These are phyloP conservation scores for Boletus pseudopeckii DNA, from an alignment of 768 basidiomycete genomes.

Conservation along the genomic window DNA sequence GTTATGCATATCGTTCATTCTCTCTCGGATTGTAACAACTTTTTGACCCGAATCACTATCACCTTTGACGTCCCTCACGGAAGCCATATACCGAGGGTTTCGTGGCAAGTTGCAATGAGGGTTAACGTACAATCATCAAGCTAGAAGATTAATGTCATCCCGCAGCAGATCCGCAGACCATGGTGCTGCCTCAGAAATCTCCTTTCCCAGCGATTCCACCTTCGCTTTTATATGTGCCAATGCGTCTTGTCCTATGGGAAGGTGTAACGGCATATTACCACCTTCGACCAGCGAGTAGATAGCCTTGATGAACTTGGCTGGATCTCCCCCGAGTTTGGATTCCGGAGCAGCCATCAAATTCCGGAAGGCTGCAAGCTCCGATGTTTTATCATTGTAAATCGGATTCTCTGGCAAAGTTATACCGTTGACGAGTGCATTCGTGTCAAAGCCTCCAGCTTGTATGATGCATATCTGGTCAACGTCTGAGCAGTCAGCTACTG, in stretches of 20 bases:
- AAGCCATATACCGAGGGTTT: too few species aligned
- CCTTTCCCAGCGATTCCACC: neutral
- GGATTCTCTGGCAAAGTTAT: conserved; percentile 5
- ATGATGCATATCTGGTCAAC: conserved; percentile 18
- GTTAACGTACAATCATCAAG: too few species aligned
- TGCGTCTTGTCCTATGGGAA: conserved; percentile 14
- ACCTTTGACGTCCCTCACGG: too few species aligned
- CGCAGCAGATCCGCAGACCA: too few species aligned
- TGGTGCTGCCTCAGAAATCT: neutral
- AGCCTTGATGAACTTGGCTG: conserved; percentile 6
- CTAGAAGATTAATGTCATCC: neutral
- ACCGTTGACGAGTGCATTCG: neutral
- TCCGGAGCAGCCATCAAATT: neutral
- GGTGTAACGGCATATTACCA: conserved; percentile 8
- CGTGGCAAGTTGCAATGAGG: too few species aligned
- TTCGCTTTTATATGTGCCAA: neutral
- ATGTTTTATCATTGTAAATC: conserved; percentile 4
- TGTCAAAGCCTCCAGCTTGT: conserved; percentile 16
- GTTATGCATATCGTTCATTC: too few species aligned
- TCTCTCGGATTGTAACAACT: too few species aligned
- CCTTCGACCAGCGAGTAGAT: conserved; percentile 5
- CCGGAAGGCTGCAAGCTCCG: neutral
- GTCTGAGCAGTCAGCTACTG: neutral
- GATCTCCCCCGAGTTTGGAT: conserved; percentile 7
- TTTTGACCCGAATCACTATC: too few species aligned